Evolutionary conservation across 306 rosid genomes (phyloP), one percentile per base, ranked within the genome.

Genomic region (Glycine soja): DNA sequence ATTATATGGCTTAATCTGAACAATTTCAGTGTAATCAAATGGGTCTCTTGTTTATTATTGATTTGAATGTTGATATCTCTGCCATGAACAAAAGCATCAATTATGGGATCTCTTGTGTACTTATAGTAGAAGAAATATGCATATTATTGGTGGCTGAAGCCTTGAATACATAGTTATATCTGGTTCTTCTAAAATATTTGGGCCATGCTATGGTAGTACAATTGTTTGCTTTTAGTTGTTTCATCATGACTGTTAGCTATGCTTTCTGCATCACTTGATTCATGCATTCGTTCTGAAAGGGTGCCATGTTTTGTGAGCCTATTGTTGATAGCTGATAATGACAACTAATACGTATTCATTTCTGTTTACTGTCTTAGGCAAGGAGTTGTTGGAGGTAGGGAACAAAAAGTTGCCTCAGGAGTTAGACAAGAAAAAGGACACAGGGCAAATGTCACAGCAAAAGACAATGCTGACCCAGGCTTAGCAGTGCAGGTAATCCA

Each of bases 391-490:
- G 91, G 91, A 77, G 87, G 85, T 76, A 89, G 84, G 78, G 88
- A 80, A 61, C 88, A 74, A 72, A 90, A 84, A 51, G 69, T 63
- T 84, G 87, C 74, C 56, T 81, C 70, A 16, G 89, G 86, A 75
- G 85, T 85, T 77, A 91, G 96, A 75, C 88, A 81, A 75, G 90
- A 84, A 74, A 86, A 47, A 66, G 96, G 74, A 77, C 52, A 75
- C 68, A 79, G 81, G 38, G 19, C 73, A 15, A 46, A 69, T 84
- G 79, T 82, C 81, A 74, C 81, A 50, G 9, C 81, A 36, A 83
- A 87, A 77, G 82, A 63, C 72, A 82, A 84, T 65, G 52, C 85
- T 30, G 87, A 79, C 66, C 53, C 82, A 57, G 69, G 65, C 67
- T 18, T 34, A 5, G 79, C 88, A 62, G 69, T 82, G n/a, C 90